Percentiles rank a stretch among this genome's conserved stretches.
phyloP scores from a whole-genome alignment of 2,329 filamentous ascomycete genomes.

The Aspergillus sp. region DNA sequence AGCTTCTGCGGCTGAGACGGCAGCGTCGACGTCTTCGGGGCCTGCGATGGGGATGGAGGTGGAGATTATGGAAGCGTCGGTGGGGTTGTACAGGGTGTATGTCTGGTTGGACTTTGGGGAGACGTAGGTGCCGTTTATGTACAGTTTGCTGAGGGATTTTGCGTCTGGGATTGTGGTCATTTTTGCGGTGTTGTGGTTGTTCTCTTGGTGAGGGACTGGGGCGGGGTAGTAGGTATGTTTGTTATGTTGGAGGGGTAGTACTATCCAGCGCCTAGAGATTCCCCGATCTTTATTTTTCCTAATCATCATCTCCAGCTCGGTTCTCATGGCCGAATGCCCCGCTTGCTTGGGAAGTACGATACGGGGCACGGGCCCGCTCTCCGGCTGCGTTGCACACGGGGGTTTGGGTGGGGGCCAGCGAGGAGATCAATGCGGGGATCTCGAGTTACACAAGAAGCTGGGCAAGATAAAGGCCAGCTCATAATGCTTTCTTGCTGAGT shows the following conservation, averaged over 20 bases:
- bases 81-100: background rate
- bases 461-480: background rate
- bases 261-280: no score
- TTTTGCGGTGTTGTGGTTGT: background rate
- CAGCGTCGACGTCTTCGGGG: background rate
- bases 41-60: conserved; percentile 1
- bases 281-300: no score
- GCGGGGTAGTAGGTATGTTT: background rate
- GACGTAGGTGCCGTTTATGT: background rate
- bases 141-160: background rate
- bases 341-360: background rate
- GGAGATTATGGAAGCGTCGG: background rate
- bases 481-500: background rate
- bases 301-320: background rate
- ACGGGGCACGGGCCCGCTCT: background rate
- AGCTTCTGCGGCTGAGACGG: background rate
- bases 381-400: background rate
- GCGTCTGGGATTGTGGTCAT: background rate
- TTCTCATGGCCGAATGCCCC: background rate
- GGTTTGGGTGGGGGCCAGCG: no score
- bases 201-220: no score
- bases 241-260: background rate
- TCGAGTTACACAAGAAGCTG: background rate
- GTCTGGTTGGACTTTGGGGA: background rate
- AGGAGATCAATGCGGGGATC: background rate